Percentiles rank a stretch among this genome's conserved stretches.
Evolutionary conservation across 441 rosid species (phyloP).

Genomic region (Syzygium syzygioides): DNA sequence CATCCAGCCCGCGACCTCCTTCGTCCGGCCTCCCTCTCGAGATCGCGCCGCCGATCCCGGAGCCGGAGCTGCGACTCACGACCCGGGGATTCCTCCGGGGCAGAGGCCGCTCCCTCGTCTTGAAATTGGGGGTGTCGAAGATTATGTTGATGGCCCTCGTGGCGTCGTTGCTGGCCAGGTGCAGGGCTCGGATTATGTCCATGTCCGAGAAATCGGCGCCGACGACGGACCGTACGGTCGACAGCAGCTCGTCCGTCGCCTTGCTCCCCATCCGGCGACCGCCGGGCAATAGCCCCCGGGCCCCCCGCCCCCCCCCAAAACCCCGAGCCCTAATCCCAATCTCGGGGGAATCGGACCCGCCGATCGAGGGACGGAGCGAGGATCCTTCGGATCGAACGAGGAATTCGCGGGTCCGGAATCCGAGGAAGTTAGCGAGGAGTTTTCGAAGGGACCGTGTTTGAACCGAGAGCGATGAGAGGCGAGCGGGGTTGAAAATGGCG

Average conservation of each 20-base stretch:
- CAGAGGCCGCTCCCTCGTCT: constrained; percentile 10
- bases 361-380: neutral
- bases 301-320: no score
- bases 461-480: neutral
- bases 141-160: constrained; percentile 85
- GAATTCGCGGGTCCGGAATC: neutral
- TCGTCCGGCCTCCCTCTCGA: constrained; percentile 13
- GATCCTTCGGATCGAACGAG: neutral
- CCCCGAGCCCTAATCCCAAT: constrained; percentile 3
- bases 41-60: neutral
- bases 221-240: constrained; percentile 71
- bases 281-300: neutral
- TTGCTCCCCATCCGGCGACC: constrained; percentile 47
- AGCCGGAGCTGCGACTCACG: constrained; percentile 2
- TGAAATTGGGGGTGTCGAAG: constrained; percentile 65
- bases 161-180: constrained; percentile 63
- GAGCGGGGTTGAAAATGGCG: neutral
- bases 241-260: constrained; percentile 44
- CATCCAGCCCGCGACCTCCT: neutral
- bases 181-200: constrained; percentile 83
- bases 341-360: neutral
- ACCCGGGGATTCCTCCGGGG: neutral
- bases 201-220: constrained; percentile 78
- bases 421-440: neutral
- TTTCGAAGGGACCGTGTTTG: neutral